Evolutionary conservation across 2,329 filamentous ascomycete genomes (phyloP), one percentile per base, ranked within the genome.

Genomic region (Falciphora oryzae): DNA sequence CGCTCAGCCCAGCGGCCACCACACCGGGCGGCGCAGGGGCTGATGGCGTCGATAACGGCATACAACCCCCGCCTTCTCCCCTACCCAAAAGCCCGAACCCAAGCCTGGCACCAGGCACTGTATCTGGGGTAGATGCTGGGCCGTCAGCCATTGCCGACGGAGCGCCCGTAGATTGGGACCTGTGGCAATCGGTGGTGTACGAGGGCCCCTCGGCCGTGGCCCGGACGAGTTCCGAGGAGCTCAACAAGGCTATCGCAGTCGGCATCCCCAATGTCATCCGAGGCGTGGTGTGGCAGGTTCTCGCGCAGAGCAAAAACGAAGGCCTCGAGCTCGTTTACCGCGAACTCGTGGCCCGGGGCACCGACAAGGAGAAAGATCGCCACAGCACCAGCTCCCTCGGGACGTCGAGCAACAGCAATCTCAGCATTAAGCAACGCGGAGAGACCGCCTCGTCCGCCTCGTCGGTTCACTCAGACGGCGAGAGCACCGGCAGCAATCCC

Each of bases 201-300:
- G 92, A 97, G 78, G 95, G 95, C 0, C 93, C 93, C 22, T 87
- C 92, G 32, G 94, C 92, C 13, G 90, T 98, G 62, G 90, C 92
- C 14, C 87, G 92, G 66, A 93, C 92, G 4, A 97, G 93, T 72
- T 84, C 94, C 0, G 92, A 96, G 71, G 93, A 97, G 74, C 80
- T 99, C 65, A 97, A 94, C 73, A 87, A 85, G 69, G 93, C 95
- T 28, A 97, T 99, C 70, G 91, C 94, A 62, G 91, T 89, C 56
- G 95, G 95, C 38, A 99, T 99, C 65, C 95, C 95, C 1, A 93
- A 89, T 69, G 94, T 93, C 3, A 97, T 99, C 67, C 89, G 95
- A 65, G 96, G 95, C n/a, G 95, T 99, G 2, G 93, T 99, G 62
- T 99, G 95, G 95, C 95, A 99, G 77, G 94, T 98, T 10, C 80